A percentile compares a stretch with the other conserved stretches of the same genome.
Evolutionary conservation across 805 yeast genomes (phyloP).

Genomic region (Vanderwaltozyma tropicalis): DNA sequence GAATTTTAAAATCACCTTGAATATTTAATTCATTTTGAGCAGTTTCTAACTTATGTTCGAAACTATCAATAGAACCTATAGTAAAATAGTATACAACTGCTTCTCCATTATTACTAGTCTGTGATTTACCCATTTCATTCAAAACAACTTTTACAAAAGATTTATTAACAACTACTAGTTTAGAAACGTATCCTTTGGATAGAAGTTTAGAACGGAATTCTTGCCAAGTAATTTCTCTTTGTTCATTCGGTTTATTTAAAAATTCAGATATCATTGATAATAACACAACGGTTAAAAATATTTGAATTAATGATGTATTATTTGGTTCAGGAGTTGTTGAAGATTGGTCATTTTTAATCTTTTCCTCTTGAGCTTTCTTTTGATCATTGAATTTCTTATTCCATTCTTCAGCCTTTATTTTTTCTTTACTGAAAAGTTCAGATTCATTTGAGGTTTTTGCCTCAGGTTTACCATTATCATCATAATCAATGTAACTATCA

Average conservation of each 20-base stretch:
- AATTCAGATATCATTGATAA: constrained; percentile 25
- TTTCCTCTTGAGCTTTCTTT: constrained; percentile 2
- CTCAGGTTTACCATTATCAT: not conserved
- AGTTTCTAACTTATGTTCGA: constrained; percentile 67
- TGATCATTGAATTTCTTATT: not conserved
- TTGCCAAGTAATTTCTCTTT: constrained; percentile 74
- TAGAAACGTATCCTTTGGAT: constrained; percentile 67
- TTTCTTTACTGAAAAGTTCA: constrained; percentile 8
- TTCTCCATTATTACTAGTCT: constrained; percentile 26
- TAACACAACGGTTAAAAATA: constrained; percentile 26
- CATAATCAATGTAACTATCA: not conserved
- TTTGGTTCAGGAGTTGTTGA: constrained; percentile 14
- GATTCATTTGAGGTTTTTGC: constrained; percentile 2
- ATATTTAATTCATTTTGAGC: constrained; percentile 65
- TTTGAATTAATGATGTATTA: constrained; percentile 28
- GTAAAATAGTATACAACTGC: constrained; percentile 44
- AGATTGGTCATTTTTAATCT: constrained; percentile 10
- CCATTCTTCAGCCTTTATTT: constrained; percentile 9
- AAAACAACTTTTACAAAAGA: constrained; percentile 62
- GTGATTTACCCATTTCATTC: constrained; percentile 49
- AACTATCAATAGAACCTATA: constrained; percentile 82
- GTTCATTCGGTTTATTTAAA: constrained; percentile 25
- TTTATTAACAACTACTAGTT: constrained; percentile 67
- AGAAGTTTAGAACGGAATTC: constrained; percentile 71
- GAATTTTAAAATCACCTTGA: constrained; percentile 56